Base-by-base conservation (phyloP, 2,329 filamentous ascomycete genomes). In the Ophioceras dolichostomum region DNA sequence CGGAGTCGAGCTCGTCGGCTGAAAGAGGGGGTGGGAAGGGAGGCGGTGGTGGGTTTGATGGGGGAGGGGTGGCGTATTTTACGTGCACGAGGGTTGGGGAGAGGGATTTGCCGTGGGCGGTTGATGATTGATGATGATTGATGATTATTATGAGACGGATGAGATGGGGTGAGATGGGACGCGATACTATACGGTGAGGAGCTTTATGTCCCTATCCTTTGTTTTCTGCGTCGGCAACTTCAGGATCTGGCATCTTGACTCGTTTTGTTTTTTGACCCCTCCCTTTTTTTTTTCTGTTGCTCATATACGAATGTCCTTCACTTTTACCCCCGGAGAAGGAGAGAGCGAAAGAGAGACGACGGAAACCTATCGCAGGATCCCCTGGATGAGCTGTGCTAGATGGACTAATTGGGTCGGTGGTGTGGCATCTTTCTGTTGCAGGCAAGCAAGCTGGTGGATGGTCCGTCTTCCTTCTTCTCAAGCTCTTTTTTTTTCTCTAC, bases 81-180 rank as follows among this genome's bases (percentile, higher is more conserved):
- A 72, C 68, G 8, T 73, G 68, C 50, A 68, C 61, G 27, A 57
- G 54, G 12, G 59, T 73, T 5, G 54, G 56, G 35, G 67, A 67
- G 45, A 51, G 64, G 38, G 68, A 72, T 47, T 47, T 72, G 39
- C 68, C 68, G 14, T 73, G 68, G 68, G 48, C 56, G 24, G 52
- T 55, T 32, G 64, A 64, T 32, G 53, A 56, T 9, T 50, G 33
- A 39, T 35, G 24, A 9, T 17, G 24, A 29, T n/a, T n/a, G n/a
- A n/a, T n/a, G n/a, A n/a, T n/a, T n/a, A n/a, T n/a, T 12, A 12
- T 26, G 7, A 12, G 22, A 26, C 8, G 22, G 22, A 12, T 26
- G 22, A 21, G 16, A 33, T 21, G 8, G 12, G 12, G 33, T 26
- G 20, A n/a, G 20, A 14, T 35, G 33, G 19, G 22, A 9, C 12